Evolutionary conservation across 2,329 filamentous ascomycete genomes (phyloP).

Genomic region (Lasiodiplodia hormozganensis): DNA sequence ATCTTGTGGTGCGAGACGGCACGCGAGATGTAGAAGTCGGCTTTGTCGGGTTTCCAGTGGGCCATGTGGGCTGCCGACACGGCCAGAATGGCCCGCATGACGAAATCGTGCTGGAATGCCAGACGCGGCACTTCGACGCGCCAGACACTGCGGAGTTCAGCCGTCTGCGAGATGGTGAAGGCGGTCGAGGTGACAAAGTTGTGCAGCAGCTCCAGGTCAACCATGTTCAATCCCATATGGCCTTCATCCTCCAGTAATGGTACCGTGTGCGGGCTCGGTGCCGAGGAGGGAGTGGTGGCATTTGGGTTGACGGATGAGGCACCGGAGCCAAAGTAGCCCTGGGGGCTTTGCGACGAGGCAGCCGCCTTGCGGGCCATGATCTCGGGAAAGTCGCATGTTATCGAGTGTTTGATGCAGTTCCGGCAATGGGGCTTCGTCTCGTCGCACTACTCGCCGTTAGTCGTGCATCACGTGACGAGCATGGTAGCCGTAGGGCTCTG

Average conservation of each 20-base stretch:
- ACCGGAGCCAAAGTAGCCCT: not conserved
- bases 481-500: not conserved
- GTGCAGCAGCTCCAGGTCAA: slow-evolving; percentile 41
- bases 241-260: slow-evolving; percentile 12
- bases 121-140: slow-evolving; percentile 39
- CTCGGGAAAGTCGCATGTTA: slow-evolving; percentile 37
- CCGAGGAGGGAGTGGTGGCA: not conserved
- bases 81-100: slow-evolving; percentile 53
- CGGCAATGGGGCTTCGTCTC: slow-evolving; percentile 41
- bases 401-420: slow-evolving; percentile 42
- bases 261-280: not conserved
- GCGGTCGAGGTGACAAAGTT: slow-evolving; percentile 42
- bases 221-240: slow-evolving; percentile 22
- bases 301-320: not conserved
- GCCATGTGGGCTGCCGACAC: slow-evolving; percentile 54
- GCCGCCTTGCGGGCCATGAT: slow-evolving; percentile 26
- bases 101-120: slow-evolving; percentile 51
- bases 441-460: slow-evolving; percentile 37
- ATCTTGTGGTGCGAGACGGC: slow-evolving; percentile 27
- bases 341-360: not conserved
- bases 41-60: slow-evolving; percentile 32
- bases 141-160: slow-evolving; percentile 35
- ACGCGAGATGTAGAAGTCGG: slow-evolving; percentile 16
- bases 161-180: slow-evolving; percentile 34
- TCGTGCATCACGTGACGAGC: slow-evolving; percentile 7